Conservation (phyloP, 352 stramenopile species). For the Saprolegnia diclina region DNA sequence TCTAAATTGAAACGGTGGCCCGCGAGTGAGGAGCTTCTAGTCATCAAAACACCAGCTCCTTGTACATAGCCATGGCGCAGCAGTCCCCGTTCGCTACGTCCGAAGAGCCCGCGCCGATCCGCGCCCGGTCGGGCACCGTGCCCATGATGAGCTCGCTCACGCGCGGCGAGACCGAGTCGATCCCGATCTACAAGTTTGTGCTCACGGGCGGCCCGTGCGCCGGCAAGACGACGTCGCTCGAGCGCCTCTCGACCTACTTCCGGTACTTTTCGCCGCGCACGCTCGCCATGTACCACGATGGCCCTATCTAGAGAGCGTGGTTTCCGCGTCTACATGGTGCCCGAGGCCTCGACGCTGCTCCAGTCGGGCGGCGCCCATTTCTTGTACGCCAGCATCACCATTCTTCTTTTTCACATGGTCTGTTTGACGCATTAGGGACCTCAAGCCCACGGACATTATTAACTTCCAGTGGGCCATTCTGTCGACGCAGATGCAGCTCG, state of each 20-base stretch:
- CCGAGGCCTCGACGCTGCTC: conserved; percentile 94
- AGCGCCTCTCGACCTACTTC: conserved; percentile 87
- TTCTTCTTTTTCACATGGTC: too few relatives aligned
- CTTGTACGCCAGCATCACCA: conserved; percentile 37
- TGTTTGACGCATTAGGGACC: conserved; percentile 48
- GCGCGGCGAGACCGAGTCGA: conserved; percentile 55
- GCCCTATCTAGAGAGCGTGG: conserved; percentile 67
- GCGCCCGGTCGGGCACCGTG: conserved; percentile 5
- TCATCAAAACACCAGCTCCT: background rate
- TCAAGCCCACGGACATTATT: conserved; percentile 74
- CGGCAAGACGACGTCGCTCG: conserved; percentile 93
- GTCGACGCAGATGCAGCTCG: conserved; percentile 75
- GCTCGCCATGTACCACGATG: conserved; percentile 29
- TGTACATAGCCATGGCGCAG: background rate
- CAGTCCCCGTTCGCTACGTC: background rate
- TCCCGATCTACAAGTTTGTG: conserved; percentile 90
- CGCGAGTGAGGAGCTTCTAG: background rate
- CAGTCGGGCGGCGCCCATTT: conserved; percentile 90
- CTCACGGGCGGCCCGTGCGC: conserved; percentile 92
- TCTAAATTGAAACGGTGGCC: background rate
- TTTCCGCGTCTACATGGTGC: conserved; percentile 93
- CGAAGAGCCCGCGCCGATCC: background rate
- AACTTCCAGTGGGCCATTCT: conserved; percentile 87
- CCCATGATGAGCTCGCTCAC: conserved; percentile 53
- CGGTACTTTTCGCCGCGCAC: conserved; percentile 31